These are phyloP conservation scores for Bolboschoenus planiculmis DNA, from an alignment of 176 grass and related monocot genomes.

Conservation along the genomic window DNA sequence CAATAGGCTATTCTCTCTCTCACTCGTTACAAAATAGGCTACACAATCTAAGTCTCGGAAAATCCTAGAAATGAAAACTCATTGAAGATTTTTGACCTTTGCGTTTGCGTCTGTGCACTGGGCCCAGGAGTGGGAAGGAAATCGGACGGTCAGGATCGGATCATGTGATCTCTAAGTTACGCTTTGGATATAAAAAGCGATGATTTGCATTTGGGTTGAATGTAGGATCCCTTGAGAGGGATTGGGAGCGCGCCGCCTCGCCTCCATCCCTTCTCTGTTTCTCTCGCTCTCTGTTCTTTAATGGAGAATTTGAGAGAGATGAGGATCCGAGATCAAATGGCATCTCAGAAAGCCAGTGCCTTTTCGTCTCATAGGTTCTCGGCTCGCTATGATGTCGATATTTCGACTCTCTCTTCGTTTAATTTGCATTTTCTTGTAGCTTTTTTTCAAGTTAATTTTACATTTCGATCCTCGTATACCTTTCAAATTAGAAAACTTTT, in stretches of 20 bases:
- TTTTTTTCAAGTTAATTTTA: not conserved
- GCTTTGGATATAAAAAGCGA: not conserved
- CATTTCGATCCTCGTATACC: not conserved
- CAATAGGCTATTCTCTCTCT: no score
- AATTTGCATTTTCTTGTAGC: not conserved
- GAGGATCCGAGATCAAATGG: slow-evolving; percentile 17
- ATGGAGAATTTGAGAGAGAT: slow-evolving; percentile 5
- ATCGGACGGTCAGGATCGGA: slow-evolving; percentile 15
- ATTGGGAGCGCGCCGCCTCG: not conserved
- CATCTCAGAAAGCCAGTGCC: slow-evolving; percentile 25
- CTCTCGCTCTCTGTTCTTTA: not conserved
- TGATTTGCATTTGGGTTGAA: not conserved
- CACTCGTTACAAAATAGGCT: no score
- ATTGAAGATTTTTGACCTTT: no score
- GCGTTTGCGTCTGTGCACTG: not conserved
- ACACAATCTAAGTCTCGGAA: no score
- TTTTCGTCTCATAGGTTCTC: slow-evolving; percentile 4
- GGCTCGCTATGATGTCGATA: slow-evolving; percentile 28
- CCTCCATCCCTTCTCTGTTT: not conserved
- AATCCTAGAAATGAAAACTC: no score
- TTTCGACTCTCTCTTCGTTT: not conserved
- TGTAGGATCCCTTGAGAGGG: slow-evolving; percentile 2
- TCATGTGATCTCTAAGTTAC: not conserved
- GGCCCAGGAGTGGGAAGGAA: not conserved
- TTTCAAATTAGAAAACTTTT: not conserved